Base-by-base conservation (phyloP, 1,284 basidiomycete species). In the Rhizoctonia solani region DNA sequence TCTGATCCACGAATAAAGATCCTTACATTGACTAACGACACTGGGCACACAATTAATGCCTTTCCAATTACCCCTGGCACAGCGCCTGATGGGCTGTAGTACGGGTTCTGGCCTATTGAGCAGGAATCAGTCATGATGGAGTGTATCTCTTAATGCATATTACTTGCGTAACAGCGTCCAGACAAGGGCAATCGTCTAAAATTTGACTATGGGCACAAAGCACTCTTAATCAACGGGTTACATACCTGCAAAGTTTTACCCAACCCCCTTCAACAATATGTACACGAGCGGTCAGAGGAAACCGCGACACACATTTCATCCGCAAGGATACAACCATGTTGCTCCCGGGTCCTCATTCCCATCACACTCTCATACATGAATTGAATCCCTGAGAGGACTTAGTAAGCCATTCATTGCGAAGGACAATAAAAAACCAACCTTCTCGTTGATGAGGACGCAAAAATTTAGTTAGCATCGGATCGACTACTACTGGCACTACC, bases 221-320 rank as follows among this genome's bases (percentile, higher is more conserved):
- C 14, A 16, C 39, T 29, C 2, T 8, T 16, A 8, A 8, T 39
- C 32, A 19, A 32, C 32, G 14, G 16, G 14, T 37, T 34, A 47
- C 73, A 52, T 69, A 83, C 88, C 80, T 92, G 89, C n/a, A 92
- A 78, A 0, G 95, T 97, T 79, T 98, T 98, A 16, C 95, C 95
- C 66, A 97, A 84, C 52, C 95, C 94, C 93, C 94, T 95, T 23
- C 44, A 37, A 37, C 37, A 37, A 59, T 29, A 37, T 25, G 54
- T 41, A 59, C 11, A 74, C 80, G 67, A 68, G n/a, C n/a, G n/a
- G n/a, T n/a, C n/a, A n/a, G n/a, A n/a, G n/a, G n/a, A n/a, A n/a
- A n/a, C n/a, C n/a, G n/a, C n/a, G n/a, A n/a, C n/a, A n/a, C n/a
- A 91, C 92, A 97, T 96, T 74, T 99, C 96, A 77, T 99, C 97